Conservation (phyloP, 495 filamentous ascomycete genomes). For the Xylaria sp. region DNA sequence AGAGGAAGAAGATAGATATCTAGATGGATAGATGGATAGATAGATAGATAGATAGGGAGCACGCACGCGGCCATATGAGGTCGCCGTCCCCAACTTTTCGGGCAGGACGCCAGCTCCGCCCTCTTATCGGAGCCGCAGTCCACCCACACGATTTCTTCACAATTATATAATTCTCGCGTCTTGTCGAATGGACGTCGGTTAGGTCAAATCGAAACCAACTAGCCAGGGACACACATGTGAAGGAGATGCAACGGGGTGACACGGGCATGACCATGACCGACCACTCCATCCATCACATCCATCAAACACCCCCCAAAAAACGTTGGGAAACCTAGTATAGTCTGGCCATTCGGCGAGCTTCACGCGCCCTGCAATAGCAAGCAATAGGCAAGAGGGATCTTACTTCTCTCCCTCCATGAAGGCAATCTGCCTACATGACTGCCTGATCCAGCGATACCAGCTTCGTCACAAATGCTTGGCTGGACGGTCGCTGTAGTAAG, state of each 20-base stretch:
- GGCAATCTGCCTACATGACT: conserved; percentile 6
- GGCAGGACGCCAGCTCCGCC: background rate
- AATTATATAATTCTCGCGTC: background rate
- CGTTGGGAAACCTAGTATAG: conserved; percentile 11
- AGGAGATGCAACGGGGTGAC: conserved; percentile 18
- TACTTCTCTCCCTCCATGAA: conserved; percentile 11
- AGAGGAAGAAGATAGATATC: conserved; percentile 18
- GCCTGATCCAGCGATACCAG: conserved; percentile 21
- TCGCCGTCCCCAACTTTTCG: conserved; percentile 5
- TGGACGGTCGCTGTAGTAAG: conserved; percentile 22
- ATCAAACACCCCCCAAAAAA: background rate
- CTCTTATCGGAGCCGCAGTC: conserved; percentile 22
- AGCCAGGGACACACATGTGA: background rate
- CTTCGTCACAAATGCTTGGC: conserved; percentile 18
- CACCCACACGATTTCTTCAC: background rate
- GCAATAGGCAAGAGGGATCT: conserved; percentile 9
- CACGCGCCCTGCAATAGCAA: background rate
- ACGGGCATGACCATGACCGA: conserved; percentile 8
- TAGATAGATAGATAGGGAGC: too few relatives aligned
- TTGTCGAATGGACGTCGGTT: background rate
- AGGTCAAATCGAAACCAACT: background rate
- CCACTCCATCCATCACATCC: background rate
- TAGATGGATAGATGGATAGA: too few relatives aligned
- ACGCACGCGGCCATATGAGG: background rate
- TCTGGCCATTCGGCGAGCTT: background rate